A percentile compares a stretch with the other conserved stretches of the same genome.
phyloP scores from a whole-genome alignment of 441 rosid species.

The Corymbia citriodora region DNA sequence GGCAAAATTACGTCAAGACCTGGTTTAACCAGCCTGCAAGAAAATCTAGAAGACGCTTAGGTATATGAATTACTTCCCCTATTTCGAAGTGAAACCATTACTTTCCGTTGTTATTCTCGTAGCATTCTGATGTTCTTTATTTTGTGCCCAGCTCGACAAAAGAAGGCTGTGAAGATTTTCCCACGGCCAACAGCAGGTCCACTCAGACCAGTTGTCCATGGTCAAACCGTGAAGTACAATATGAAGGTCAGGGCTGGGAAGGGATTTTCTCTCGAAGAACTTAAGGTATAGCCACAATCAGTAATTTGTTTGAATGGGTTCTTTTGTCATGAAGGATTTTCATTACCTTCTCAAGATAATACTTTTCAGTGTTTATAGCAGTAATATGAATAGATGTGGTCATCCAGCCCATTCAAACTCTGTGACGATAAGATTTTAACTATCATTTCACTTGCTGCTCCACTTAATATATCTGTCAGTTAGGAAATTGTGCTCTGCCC shows the following conservation, averaged over 20 bases:
- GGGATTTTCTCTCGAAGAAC: slow-evolving; percentile 14
- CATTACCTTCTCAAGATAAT: not conserved
- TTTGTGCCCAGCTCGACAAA: slow-evolving; percentile 9
- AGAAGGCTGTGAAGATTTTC: slow-evolving; percentile 17
- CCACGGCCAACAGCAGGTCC: slow-evolving; percentile 15
- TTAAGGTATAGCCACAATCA: slow-evolving; percentile 1
- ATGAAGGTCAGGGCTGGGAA: slow-evolving; percentile 18
- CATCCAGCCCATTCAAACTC: not conserved
- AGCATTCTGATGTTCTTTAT: not conserved
- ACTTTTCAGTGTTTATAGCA: not conserved
- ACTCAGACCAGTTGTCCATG: slow-evolving; percentile 7
- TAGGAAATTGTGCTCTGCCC: not conserved
- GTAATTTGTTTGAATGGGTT: not conserved
- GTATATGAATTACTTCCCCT: not conserved
- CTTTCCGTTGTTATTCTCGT: not conserved
- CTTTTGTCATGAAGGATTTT: not conserved
- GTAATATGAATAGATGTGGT: not conserved
- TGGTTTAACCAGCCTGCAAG: slow-evolving; percentile 17
- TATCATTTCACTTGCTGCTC: not conserved
- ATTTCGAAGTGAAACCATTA: not conserved
- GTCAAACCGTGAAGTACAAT: slow-evolving; percentile 14
- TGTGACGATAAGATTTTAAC: not conserved
- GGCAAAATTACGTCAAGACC: slow-evolving; percentile 15
- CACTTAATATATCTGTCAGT: not conserved
- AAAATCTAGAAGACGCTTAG: slow-evolving; percentile 7